Conservation (phyloP, 2,329 filamentous ascomycete genomes). For the Pyricularia grisea region DNA sequence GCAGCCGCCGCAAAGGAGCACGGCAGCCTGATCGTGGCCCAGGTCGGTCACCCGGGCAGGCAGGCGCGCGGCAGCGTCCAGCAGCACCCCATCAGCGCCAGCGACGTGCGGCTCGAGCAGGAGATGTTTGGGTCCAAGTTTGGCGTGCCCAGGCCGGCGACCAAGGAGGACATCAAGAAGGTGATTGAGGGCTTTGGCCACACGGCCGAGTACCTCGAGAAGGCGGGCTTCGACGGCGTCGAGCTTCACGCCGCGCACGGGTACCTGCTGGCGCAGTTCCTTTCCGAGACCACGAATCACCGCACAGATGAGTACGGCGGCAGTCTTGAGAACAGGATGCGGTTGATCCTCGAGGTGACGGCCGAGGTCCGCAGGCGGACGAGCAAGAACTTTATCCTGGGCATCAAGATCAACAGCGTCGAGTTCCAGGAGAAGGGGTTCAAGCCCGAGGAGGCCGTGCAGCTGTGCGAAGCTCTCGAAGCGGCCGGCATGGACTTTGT, state of each 20-base stretch:
- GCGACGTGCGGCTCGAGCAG: not conserved
- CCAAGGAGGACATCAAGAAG: slow-evolving; percentile 41
- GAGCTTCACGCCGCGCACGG: slow-evolving; percentile 38
- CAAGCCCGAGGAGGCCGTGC: slow-evolving; percentile 36
- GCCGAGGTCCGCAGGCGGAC: slow-evolving; percentile 21
- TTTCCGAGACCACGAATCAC: slow-evolving; percentile 36
- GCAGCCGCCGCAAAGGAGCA: slow-evolving; percentile 45
- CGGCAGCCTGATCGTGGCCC: slow-evolving; percentile 50
- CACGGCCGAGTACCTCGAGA: slow-evolving; percentile 50
- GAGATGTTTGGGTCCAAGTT: slow-evolving; percentile 17
- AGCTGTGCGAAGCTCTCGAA: slow-evolving; percentile 37
- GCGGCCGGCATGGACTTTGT: slow-evolving; percentile 43
- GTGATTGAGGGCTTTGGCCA: slow-evolving; percentile 55
- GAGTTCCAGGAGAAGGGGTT: slow-evolving; percentile 46
- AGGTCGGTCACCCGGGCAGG: slow-evolving; percentile 54
- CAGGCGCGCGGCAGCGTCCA: slow-evolving; percentile 30
- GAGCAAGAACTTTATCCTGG: slow-evolving; percentile 27
- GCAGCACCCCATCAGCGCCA: slow-evolving; percentile 19
- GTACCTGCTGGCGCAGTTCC: slow-evolving; percentile 43
- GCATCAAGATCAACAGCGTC: slow-evolving; percentile 49
- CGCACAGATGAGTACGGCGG: slow-evolving; percentile 42
- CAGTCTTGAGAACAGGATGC: slow-evolving; percentile 30
- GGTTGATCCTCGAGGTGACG: slow-evolving; percentile 34
- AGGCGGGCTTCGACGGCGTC: slow-evolving; percentile 49
- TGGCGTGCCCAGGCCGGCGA: slow-evolving; percentile 42